Conservation (phyloP, 2,329 filamentous ascomycete genomes). For the Phyllosticta capitalensis region DNA sequence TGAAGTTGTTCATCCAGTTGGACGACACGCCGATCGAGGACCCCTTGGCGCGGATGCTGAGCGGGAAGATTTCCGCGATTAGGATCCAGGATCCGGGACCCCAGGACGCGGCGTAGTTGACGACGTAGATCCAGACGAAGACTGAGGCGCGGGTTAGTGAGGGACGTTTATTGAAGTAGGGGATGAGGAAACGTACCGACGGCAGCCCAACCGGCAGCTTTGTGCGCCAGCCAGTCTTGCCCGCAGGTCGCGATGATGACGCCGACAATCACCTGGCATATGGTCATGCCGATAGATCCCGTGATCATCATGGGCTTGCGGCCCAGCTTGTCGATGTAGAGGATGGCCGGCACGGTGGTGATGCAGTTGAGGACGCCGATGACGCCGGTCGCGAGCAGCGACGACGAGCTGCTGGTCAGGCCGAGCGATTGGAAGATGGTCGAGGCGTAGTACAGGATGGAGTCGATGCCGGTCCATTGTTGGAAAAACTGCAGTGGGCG, state of each 20-base stretch:
- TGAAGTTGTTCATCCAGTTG: slow-evolving; percentile 54
- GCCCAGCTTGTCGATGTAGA: slow-evolving; percentile 45
- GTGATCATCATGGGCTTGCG: slow-evolving; percentile 42
- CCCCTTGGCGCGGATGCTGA: slow-evolving; percentile 39
- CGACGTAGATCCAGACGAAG: slow-evolving; percentile 6
- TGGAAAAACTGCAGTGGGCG: slow-evolving; percentile 34
- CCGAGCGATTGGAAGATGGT: slow-evolving; percentile 35
- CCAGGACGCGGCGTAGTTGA: slow-evolving; percentile 64
- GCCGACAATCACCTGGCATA: slow-evolving; percentile 14
- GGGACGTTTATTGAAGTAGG: not conserved
- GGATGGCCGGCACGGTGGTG: slow-evolving; percentile 45
- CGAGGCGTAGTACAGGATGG: slow-evolving; percentile 31
- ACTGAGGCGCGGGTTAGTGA: slow-evolving; percentile 16
- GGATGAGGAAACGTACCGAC: slow-evolving; percentile 14
- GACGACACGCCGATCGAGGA: slow-evolving; percentile 44
- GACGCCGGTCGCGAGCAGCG: slow-evolving; percentile 44
- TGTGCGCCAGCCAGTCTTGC: slow-evolving; percentile 41
- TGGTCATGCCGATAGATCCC: slow-evolving; percentile 44
- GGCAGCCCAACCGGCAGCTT: slow-evolving; percentile 45
- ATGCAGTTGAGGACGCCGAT: slow-evolving; percentile 49
- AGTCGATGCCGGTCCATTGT: slow-evolving; percentile 32
- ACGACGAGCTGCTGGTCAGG: slow-evolving; percentile 23
- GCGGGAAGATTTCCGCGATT: slow-evolving; percentile 31
- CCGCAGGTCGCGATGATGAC: slow-evolving; percentile 45
- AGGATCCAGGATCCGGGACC: slow-evolving; percentile 62